These are phyloP conservation scores for Tinospora cordifolia DNA, from an alignment of 164 flowering plant genomes.

Conservation along the genomic window DNA sequence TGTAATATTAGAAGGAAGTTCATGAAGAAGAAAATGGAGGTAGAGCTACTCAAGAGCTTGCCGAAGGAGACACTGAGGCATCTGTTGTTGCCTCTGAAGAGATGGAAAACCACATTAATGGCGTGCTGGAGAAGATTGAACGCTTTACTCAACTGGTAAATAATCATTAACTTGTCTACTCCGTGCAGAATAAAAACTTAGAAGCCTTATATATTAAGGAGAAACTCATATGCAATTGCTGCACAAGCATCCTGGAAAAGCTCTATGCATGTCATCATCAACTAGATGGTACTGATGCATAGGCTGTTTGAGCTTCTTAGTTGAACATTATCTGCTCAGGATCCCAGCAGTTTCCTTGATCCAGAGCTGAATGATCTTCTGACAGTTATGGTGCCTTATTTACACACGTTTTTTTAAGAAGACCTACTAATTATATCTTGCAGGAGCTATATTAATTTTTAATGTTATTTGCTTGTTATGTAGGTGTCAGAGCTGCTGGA, in stretches of 20 bases:
- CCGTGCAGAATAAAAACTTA: neutral
- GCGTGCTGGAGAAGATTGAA: conserved; percentile 61
- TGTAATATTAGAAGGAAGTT: conserved; percentile 26
- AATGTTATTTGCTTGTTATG: conserved; percentile 2
- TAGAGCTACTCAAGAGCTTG: conserved; percentile 15
- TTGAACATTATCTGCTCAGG: neutral
- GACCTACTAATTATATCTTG: neutral
- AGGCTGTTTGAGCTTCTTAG: neutral
- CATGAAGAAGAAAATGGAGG: conserved; percentile 21
- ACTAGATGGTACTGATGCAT: neutral
- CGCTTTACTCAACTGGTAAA: conserved; percentile 62
- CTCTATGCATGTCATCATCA: neutral
- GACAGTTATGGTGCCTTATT: neutral
- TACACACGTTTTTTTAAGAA: neutral
- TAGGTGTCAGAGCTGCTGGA: conserved; percentile 77
- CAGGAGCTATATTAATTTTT: neutral
- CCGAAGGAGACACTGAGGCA: conserved; percentile 36
- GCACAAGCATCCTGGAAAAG: neutral
- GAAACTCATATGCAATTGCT: neutral
- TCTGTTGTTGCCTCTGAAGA: conserved; percentile 54
- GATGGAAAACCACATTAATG: conserved; percentile 46
- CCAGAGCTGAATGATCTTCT: neutral
- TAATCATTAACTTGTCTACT: neutral
- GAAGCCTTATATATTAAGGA: neutral
- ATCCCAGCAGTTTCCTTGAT: neutral